These are phyloP conservation scores for Ophiostoma perfectum DNA, from an alignment of 2,329 filamentous ascomycete genomes.

Conservation along the genomic window DNA sequence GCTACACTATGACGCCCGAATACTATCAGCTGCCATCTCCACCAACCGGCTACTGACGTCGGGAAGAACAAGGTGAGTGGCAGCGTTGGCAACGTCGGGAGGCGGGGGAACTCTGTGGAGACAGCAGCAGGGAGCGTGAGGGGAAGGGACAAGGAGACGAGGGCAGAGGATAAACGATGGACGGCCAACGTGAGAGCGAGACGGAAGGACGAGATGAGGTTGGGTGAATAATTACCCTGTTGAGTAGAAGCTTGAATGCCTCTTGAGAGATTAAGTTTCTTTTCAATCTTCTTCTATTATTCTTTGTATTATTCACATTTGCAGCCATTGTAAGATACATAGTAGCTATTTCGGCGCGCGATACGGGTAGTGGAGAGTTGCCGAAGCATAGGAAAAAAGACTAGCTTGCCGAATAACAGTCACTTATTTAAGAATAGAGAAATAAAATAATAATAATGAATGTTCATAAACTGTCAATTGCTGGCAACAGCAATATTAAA, in stretches of 20 bases:
- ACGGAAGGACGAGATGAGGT: neutral
- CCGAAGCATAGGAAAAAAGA: too few relatives aligned
- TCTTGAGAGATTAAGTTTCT: too few relatives aligned
- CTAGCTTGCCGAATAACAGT: too few relatives aligned
- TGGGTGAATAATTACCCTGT: neutral
- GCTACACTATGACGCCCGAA: neutral
- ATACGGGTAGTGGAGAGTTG: too few relatives aligned
- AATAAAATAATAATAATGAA: neutral
- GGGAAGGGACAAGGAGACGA: neutral
- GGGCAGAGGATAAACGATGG: neutral
- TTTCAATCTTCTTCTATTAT: too few relatives aligned
- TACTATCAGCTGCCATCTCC: neutral
- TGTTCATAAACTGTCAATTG: neutral
- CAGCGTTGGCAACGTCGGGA: conserved; percentile 13
- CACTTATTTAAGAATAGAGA: too few relatives aligned
- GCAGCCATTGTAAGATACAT: too few relatives aligned
- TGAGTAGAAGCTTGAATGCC: neutral
- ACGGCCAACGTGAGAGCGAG: neutral
- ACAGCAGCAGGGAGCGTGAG: neutral
- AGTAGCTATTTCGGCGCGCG: too few relatives aligned
- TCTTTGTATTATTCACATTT: too few relatives aligned
- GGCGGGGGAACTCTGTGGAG: conserved; percentile 20
- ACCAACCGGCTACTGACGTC: conserved; percentile 18
- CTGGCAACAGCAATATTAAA: neutral
- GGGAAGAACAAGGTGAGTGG: conserved; percentile 13